phyloP scores from a whole-genome alignment of 2,329 filamentous ascomycete species.

The Cordyceps javanica region DNA sequence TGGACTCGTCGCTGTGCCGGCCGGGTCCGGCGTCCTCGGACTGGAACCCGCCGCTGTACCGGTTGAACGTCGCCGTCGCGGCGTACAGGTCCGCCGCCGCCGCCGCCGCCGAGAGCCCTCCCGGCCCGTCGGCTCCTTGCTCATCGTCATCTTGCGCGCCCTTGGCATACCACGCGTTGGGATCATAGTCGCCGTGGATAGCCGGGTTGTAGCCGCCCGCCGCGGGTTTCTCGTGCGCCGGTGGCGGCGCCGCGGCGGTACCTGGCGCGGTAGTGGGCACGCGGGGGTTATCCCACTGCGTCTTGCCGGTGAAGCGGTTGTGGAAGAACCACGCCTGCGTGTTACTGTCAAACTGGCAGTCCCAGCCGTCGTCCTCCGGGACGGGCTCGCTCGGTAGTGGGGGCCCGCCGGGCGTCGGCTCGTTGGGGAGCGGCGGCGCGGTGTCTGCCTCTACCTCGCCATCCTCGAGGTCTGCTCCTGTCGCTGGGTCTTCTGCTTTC shows the following conservation, averaged over 20 bases:
- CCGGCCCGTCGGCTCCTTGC: slow-evolving; percentile 23
- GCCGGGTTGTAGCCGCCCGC: slow-evolving; percentile 87
- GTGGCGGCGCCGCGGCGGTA: slow-evolving; percentile 15
- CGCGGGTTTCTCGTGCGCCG: slow-evolving; percentile 33
- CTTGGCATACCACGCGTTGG: slow-evolving; percentile 88
- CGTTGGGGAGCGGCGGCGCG: slow-evolving; percentile 32
- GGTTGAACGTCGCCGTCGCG: slow-evolving; percentile 76
- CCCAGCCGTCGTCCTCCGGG: slow-evolving; percentile 72
- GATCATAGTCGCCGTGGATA: slow-evolving; percentile 94
- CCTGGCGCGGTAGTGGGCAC: slow-evolving; percentile 41
- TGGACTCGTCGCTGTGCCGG: slow-evolving; percentile 79
- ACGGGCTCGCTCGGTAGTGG: slow-evolving; percentile 36
- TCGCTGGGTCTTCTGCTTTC: background rate
- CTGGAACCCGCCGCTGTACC: slow-evolving; percentile 83
- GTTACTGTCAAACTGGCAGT: slow-evolving; percentile 66
- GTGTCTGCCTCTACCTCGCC: slow-evolving; percentile 20
- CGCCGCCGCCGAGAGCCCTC: slow-evolving; percentile 15
- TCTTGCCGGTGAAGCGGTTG: slow-evolving; percentile 69
- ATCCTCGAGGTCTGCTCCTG: slow-evolving; percentile 16
- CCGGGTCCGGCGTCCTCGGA: slow-evolving; percentile 60
- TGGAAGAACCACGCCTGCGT: slow-evolving; percentile 73
- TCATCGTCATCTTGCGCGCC: slow-evolving; percentile 31
- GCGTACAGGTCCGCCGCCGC: slow-evolving; percentile 49
- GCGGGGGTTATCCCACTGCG: slow-evolving; percentile 84
- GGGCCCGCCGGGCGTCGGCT: slow-evolving; percentile 22